phyloP scores from a whole-genome alignment of 192 early-diverging fungal genomes.

The Funneliformis geosporum region DNA sequence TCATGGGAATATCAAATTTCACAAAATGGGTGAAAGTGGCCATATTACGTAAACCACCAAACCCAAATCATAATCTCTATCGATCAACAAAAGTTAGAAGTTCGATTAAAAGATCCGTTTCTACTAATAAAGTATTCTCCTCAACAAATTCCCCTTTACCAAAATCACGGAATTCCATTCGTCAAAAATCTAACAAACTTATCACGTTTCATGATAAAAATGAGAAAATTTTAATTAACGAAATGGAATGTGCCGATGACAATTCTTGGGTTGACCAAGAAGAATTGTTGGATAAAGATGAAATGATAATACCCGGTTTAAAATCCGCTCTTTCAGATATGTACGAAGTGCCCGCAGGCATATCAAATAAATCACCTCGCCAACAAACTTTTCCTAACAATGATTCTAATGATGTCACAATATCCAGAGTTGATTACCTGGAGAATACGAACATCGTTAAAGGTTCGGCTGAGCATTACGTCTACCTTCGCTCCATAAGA shows the following conservation, averaged over 20 bases:
- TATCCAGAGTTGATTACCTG: neutral
- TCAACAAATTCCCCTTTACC: too few relatives aligned
- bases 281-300: too few relatives aligned
- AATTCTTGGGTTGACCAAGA: too few relatives aligned
- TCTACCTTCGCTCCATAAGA: neutral
- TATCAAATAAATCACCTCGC: neutral
- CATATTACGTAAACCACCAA: neutral
- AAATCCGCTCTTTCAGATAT: too few relatives aligned
- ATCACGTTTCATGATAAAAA: too few relatives aligned
- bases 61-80: neutral
- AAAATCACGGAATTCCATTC: too few relatives aligned
- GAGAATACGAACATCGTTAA: neutral
- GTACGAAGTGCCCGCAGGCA: neutral
- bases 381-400: neutral
- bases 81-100: neutral
- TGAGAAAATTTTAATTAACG: too few relatives aligned
- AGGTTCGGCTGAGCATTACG: constrained; percentile 15
- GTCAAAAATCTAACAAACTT: too few relatives aligned
- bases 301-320: too few relatives aligned
- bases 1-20: neutral
- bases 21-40: neutral
- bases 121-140: too few relatives aligned
- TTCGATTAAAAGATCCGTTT: neutral
- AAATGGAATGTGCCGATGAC: too few relatives aligned
- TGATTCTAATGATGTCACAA: neutral